These are phyloP conservation scores for Neopestalotiopsis sp. DNA, from an alignment of 2,329 filamentous ascomycete species.

Conservation along the genomic window DNA sequence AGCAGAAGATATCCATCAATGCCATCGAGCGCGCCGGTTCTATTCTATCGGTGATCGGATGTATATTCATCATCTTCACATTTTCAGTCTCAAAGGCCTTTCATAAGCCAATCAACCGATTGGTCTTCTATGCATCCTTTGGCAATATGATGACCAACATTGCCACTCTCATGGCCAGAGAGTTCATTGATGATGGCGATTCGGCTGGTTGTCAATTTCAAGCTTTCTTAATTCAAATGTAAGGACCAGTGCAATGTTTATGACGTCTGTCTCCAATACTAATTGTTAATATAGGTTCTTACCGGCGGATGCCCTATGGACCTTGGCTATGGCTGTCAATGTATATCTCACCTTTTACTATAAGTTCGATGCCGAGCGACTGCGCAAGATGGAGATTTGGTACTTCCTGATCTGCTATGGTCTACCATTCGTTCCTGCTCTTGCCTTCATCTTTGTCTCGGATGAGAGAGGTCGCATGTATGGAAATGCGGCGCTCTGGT, in stretches of 20 bases:
- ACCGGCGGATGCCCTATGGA: constrained; percentile 78
- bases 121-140: constrained; percentile 83
- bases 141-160: constrained; percentile 81
- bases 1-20: constrained; percentile 60
- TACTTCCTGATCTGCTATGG: constrained; percentile 77
- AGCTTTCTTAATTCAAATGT: constrained; percentile 84
- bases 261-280: neutral
- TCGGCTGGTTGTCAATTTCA: constrained; percentile 73
- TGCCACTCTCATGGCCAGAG: constrained; percentile 73
- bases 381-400: constrained; percentile 72
- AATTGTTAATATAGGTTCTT: constrained; percentile 64
- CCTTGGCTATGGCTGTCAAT: constrained; percentile 81
- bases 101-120: constrained; percentile 84
- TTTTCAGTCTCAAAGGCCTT: constrained; percentile 73
- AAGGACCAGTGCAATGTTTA: constrained; percentile 34
- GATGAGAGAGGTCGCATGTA: constrained; percentile 65
- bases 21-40: constrained; percentile 72
- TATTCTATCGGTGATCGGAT: constrained; percentile 72
- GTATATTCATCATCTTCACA: constrained; percentile 72
- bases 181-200: constrained; percentile 54
- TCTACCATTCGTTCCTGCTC: constrained; percentile 70
- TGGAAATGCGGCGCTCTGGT: constrained; percentile 80
- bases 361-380: constrained; percentile 68
- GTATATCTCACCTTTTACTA: constrained; percentile 82
- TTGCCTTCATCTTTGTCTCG: constrained; percentile 70